Evolutionary conservation across 2,329 filamentous ascomycete species (phyloP).

Genomic region (Verticillium klebahnii): DNA sequence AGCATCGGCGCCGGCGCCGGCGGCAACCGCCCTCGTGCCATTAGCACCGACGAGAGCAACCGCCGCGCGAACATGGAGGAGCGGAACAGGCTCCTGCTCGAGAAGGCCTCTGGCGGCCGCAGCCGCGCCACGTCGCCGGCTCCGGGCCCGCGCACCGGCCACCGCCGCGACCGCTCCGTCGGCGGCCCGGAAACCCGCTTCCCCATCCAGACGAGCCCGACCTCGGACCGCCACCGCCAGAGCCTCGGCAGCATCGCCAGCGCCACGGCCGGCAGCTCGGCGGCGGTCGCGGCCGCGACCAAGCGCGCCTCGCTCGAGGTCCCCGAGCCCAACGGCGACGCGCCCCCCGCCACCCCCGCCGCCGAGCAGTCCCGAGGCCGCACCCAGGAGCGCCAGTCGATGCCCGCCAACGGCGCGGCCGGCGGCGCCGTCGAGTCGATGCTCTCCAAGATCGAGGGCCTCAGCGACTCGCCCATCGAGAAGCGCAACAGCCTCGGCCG

Average conservation of each 20-base stretch:
- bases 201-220: slow-evolving; percentile 70
- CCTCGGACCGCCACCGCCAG: slow-evolving; percentile 45
- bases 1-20: slow-evolving; percentile 15
- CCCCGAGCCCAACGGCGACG: slow-evolving; percentile 50
- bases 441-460: slow-evolving; percentile 10
- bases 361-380: slow-evolving; percentile 18
- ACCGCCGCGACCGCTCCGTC: slow-evolving; percentile 77
- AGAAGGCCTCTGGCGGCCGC: slow-evolving; percentile 58
- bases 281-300: background rate
- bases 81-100: slow-evolving; percentile 75
- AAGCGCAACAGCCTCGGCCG: slow-evolving; percentile 63
- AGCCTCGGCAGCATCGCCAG: slow-evolving; percentile 45
- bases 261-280: slow-evolving; percentile 14
- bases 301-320: slow-evolving; percentile 77
- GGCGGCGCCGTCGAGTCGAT: slow-evolving; percentile 34
- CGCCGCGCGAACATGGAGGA: slow-evolving; percentile 93
- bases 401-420: slow-evolving; percentile 17
- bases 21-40: slow-evolving; percentile 67
- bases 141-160: slow-evolving; percentile 48
- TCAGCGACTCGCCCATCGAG: slow-evolving; percentile 34
- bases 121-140: slow-evolving; percentile 72
- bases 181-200: slow-evolving; percentile 74
- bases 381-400: background rate
- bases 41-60: slow-evolving; percentile 94
- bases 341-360: slow-evolving; percentile 28